phyloP scores from a whole-genome alignment of 495 filamentous ascomycete species.

The Ascobolus immersus region DNA sequence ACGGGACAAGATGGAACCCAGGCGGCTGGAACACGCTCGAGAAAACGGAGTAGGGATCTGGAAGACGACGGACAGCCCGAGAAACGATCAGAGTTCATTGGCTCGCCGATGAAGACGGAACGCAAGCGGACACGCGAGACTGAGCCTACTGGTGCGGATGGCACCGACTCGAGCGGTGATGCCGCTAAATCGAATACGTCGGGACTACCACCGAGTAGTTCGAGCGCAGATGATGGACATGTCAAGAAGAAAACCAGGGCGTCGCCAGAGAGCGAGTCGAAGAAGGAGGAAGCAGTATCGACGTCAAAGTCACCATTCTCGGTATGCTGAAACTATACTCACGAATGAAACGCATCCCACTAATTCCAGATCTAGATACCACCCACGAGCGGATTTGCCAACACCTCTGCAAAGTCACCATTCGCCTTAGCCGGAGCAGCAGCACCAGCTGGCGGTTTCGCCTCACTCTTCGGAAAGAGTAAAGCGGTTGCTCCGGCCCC shows the following conservation, averaged over 20 bases:
- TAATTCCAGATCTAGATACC: conserved; percentile 7
- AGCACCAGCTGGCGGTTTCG: conserved; percentile 6
- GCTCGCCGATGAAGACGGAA: background rate
- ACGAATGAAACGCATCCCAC: background rate
- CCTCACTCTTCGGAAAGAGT: conserved; percentile 14
- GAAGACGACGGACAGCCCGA: conserved; percentile 7
- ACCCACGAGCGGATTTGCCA: conserved; percentile 12
- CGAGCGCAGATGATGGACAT: too few species aligned
- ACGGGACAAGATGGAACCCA: too few species aligned
- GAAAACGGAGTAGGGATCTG: conserved; percentile 16
- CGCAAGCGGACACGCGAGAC: background rate
- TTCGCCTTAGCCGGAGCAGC: conserved; percentile 15
- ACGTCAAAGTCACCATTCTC: background rate
- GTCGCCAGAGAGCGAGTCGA: background rate
- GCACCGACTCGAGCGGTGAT: background rate
- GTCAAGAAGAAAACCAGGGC: too few species aligned
- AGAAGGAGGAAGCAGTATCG: background rate
- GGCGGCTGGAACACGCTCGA: conserved; percentile 11
- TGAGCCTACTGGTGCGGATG: background rate
- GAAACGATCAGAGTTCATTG: background rate
- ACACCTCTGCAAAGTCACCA: conserved; percentile 14
- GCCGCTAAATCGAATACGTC: too few species aligned
- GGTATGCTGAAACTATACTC: background rate
- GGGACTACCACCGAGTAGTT: too few species aligned
- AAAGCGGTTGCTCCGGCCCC: too few species aligned